These are phyloP conservation scores for Aureoboletus auriporus DNA, from an alignment of 768 basidiomycete species.

Conservation along the genomic window DNA sequence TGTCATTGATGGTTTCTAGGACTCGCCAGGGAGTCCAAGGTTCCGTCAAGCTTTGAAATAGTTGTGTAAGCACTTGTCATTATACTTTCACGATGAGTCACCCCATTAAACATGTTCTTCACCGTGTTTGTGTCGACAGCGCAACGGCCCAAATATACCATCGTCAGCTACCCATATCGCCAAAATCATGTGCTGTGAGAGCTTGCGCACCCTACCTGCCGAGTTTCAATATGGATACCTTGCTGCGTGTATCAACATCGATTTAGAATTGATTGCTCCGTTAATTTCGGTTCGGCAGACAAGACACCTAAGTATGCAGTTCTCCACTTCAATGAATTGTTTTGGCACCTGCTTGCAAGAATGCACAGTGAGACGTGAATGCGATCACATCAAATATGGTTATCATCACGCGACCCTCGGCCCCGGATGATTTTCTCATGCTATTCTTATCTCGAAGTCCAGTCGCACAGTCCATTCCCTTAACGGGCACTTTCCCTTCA, in stretches of 20 bases:
- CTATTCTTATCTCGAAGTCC: background rate
- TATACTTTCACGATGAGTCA: background rate
- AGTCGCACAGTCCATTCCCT: background rate
- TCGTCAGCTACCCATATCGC: background rate
- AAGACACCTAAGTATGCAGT: too few species aligned
- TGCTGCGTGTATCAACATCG: too few species aligned
- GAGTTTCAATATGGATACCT: background rate
- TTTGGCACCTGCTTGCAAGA: background rate
- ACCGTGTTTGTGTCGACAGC: background rate
- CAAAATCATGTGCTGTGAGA: conserved; percentile 4
- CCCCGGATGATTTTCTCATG: background rate
- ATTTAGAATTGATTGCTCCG: too few species aligned
- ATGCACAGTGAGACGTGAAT: background rate
- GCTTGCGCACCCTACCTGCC: background rate
- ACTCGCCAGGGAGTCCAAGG: conserved; percentile 13
- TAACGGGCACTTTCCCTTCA: too few species aligned
- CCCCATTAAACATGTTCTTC: background rate
- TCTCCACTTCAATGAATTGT: background rate
- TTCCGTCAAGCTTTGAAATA: conserved; percentile 21
- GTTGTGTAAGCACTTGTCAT: background rate
- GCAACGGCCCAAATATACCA: background rate
- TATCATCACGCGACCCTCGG: background rate
- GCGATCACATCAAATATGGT: background rate
- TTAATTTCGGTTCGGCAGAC: too few species aligned
- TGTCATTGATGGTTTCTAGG: conserved; percentile 46